Evolutionary conservation across 495 filamentous ascomycete genomes (phyloP).

Genomic region (Chlorociboria aeruginascens): DNA sequence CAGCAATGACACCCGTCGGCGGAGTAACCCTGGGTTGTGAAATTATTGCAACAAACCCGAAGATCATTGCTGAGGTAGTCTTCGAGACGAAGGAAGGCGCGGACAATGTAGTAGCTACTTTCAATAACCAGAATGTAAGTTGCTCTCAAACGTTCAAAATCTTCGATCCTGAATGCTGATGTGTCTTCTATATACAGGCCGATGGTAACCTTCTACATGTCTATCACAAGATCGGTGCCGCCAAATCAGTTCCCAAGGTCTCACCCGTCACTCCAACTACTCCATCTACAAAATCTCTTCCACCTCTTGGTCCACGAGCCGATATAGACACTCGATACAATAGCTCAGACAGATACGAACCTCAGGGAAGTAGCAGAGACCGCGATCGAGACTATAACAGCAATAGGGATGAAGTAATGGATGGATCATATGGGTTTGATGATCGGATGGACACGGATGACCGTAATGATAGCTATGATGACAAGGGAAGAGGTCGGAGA

Average conservation of each 20-base stretch:
- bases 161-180: constrained; percentile 14
- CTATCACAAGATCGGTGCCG: constrained; percentile 47
- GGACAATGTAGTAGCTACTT: constrained; percentile 68
- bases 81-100: constrained; percentile 69
- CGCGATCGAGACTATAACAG: constrained; percentile 30
- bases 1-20: constrained; percentile 61
- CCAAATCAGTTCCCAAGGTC: constrained; percentile 16
- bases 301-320: constrained; percentile 18
- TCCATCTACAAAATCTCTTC: constrained; percentile 25
- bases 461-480: constrained; percentile 7
- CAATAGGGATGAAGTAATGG: constrained; percentile 36
- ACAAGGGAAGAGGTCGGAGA: constrained; percentile 12
- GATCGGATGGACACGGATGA: constrained; percentile 40
- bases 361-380: constrained; percentile 36
- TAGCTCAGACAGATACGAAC: constrained; percentile 23
- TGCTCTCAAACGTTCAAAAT: background rate
- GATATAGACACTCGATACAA: constrained; percentile 13
- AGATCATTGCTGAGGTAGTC: constrained; percentile 75
- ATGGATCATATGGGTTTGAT: constrained; percentile 50
- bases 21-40: constrained; percentile 62
- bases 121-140: constrained; percentile 75
- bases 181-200: constrained; percentile 38
- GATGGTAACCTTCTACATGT: constrained; percentile 76
- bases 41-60: constrained; percentile 56
- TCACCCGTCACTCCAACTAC: constrained; percentile 15